Percentiles rank a stretch among this genome's conserved stretches.
phyloP scores from a whole-genome alignment of 2,329 filamentous ascomycete species.

The Fusarium stilboides region DNA sequence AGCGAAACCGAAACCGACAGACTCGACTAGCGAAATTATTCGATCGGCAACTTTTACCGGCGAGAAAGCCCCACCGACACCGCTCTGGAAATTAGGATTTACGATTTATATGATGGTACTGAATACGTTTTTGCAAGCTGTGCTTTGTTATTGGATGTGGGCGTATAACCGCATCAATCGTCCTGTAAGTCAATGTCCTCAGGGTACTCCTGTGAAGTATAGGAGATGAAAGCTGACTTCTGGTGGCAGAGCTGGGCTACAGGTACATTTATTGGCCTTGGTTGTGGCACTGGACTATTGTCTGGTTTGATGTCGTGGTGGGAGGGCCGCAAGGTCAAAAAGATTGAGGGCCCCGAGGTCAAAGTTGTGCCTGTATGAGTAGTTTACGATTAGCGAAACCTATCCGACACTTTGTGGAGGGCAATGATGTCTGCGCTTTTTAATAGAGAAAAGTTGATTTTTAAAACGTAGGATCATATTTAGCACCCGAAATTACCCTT shows the following conservation, averaged over 20 bases:
- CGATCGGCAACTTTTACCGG: not conserved
- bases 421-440: too few species aligned
- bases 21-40: not conserved
- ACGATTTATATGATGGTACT: conserved; percentile 12
- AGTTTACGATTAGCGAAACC: too few species aligned
- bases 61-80: not conserved
- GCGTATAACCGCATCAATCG: conserved; percentile 6
- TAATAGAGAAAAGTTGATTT: too few species aligned
- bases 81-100: conserved; percentile 5
- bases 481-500: too few species aligned
- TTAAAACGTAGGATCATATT: too few species aligned
- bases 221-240: not conserved
- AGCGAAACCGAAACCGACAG: not conserved
- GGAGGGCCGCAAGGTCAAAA: conserved; percentile 11
- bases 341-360: not conserved
- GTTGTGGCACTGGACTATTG: not conserved
- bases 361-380: too few species aligned
- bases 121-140: conserved; percentile 6
- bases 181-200: conserved; percentile 1
- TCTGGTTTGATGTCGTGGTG: conserved; percentile 13
- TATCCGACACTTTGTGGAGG: too few species aligned
- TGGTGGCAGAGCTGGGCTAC: conserved; percentile 2
- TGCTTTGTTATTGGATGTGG: conserved; percentile 11
- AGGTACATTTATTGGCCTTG: conserved; percentile 1
- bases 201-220: too few species aligned